Evolutionary conservation across 495 filamentous ascomycete species (phyloP).

Genomic region (Aspergillus ostianus): DNA sequence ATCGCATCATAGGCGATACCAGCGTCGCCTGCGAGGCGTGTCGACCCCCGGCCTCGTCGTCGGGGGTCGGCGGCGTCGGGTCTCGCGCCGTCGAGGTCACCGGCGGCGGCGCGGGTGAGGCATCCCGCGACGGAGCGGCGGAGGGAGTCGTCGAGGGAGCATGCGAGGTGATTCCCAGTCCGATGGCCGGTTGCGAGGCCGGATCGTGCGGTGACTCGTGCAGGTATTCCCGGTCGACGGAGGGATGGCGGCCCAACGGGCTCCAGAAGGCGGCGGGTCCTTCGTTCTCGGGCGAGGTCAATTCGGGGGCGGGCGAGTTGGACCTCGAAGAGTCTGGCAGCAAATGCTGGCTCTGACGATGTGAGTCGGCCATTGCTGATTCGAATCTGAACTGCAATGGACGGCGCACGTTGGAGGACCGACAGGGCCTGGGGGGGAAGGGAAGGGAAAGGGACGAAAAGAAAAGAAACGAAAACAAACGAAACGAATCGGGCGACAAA

Average conservation of each 20-base stretch:
- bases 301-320: neutral
- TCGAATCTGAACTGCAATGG: neutral
- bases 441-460: neutral
- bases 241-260: neutral
- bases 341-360: neutral
- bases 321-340: neutral
- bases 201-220: neutral
- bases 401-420: too few species aligned
- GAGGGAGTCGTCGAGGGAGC: neutral
- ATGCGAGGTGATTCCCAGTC: neutral
- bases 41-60: neutral
- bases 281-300: neutral
- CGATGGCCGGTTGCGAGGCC: neutral
- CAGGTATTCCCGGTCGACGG: neutral
- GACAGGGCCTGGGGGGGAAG: too few species aligned
- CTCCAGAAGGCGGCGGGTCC: neutral
- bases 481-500: too few species aligned
- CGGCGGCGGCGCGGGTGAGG: neutral
- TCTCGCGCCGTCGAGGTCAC: neutral
- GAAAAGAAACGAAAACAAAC: too few species aligned
- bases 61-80: too few species aligned
- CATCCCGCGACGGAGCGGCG: neutral
- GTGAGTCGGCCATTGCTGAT: neutral
- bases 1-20: slow-evolving; percentile 11
- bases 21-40: slow-evolving; percentile 4